These are phyloP conservation scores for Trichophaea hybrida DNA, from an alignment of 2,329 filamentous ascomycete species.

Conservation along the genomic window DNA sequence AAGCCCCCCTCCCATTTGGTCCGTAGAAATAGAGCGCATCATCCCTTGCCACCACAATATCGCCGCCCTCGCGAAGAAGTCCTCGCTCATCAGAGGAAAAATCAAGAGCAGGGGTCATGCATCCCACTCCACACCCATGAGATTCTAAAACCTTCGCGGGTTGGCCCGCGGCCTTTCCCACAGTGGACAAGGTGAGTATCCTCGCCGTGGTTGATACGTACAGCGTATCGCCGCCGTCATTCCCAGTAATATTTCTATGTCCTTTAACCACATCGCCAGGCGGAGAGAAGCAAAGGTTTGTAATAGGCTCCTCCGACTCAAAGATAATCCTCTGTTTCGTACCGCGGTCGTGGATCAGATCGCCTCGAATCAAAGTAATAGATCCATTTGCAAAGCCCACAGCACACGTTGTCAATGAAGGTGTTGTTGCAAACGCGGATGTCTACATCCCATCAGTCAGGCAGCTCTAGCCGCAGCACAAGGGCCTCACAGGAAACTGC, in stretches of 20 bases:
- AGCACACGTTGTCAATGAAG: conserved; percentile 81
- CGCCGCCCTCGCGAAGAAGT: conserved; percentile 41
- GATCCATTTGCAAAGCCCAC: conserved; percentile 93
- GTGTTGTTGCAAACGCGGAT: conserved; percentile 73
- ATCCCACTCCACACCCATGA: conserved; percentile 77
- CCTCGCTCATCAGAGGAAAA: conserved; percentile 32
- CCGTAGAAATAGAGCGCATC: conserved; percentile 95
- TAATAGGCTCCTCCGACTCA: conserved; percentile 92
- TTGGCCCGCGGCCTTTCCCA: conserved; percentile 66
- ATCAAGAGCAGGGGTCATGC: conserved; percentile 67
- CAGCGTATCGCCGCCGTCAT: conserved; percentile 49
- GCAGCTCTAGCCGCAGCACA: background rate
- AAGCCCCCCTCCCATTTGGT: conserved; percentile 67
- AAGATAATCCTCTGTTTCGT: conserved; percentile 89
- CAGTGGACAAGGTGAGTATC: conserved; percentile 73
- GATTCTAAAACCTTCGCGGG: conserved; percentile 82
- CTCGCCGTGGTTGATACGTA: conserved; percentile 85
- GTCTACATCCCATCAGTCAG: conserved; percentile 39
- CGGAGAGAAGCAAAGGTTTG: conserved; percentile 59
- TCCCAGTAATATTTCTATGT: conserved; percentile 31
- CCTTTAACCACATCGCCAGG: conserved; percentile 36
- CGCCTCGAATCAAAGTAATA: conserved; percentile 83
- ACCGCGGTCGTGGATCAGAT: conserved; percentile 87
- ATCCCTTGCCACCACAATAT: conserved; percentile 82
- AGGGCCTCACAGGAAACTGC: conserved; percentile 64